These are phyloP conservation scores for Penicillium glabrum DNA, from an alignment of 2,329 filamentous ascomycete genomes.

Conservation along the genomic window DNA sequence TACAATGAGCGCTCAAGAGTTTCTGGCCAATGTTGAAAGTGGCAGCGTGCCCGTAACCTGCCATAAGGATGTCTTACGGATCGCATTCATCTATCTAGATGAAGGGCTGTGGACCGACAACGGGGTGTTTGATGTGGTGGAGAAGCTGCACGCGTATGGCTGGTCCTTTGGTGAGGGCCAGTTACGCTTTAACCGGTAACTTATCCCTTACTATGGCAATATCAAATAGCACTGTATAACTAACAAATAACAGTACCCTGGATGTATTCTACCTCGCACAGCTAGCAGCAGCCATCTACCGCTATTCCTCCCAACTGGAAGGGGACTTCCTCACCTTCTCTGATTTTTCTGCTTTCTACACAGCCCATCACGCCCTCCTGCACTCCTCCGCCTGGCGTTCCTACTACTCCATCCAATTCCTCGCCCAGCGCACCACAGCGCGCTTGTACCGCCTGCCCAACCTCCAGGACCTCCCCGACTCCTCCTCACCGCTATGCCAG, in stretches of 20 bases:
- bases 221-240: slow-evolving; percentile 4
- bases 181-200: slow-evolving; percentile 22
- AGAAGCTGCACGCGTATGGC: slow-evolving; percentile 20
- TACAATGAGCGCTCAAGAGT: slow-evolving; percentile 15
- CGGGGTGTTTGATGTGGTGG: slow-evolving; percentile 18
- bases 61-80: slow-evolving; percentile 19
- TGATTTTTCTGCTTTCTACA: slow-evolving; percentile 20
- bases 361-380: slow-evolving; percentile 11
- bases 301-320: slow-evolving; percentile 11
- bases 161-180: slow-evolving; percentile 23
- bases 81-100: slow-evolving; percentile 22
- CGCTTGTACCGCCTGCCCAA: slow-evolving; percentile 21
- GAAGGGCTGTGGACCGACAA: slow-evolving; percentile 16
- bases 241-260: slow-evolving; percentile 17
- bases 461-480: slow-evolving; percentile 23
- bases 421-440: slow-evolving; percentile 18
- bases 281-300: slow-evolving; percentile 21
- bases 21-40: slow-evolving; percentile 15
- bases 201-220: neutral
- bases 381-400: slow-evolving; percentile 11
- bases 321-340: slow-evolving; percentile 11
- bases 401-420: slow-evolving; percentile 14
- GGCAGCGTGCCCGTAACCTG: slow-evolving; percentile 14
- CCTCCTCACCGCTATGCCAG: slow-evolving; percentile 12
- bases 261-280: slow-evolving; percentile 24